These are phyloP conservation scores for Cicer pinnatifidum DNA, from an alignment of 306 rosid species.

Conservation along the genomic window DNA sequence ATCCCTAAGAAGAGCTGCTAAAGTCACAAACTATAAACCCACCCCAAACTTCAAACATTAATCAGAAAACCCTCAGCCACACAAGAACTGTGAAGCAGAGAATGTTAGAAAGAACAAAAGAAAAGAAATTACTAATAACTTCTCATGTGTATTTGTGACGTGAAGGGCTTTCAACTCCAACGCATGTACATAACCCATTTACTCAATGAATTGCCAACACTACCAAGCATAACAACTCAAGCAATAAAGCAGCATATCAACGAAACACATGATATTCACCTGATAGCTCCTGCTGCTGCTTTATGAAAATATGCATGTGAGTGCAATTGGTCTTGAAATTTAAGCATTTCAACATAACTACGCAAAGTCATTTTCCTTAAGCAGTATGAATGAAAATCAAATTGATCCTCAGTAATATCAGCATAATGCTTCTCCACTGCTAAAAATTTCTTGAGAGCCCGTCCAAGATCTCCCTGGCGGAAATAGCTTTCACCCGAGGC, in stretches of 20 bases:
- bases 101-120: slow-evolving; percentile 19
- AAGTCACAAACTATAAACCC: slow-evolving; percentile 14
- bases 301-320: slow-evolving; percentile 89
- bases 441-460: slow-evolving; percentile 83
- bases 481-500: slow-evolving; percentile 95
- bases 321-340: slow-evolving; percentile 95
- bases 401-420: slow-evolving; percentile 96
- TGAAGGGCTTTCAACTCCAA: slow-evolving; percentile 10
- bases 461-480: slow-evolving; percentile 94
- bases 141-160: slow-evolving; percentile 12
- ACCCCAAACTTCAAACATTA: slow-evolving; percentile 10
- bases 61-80: slow-evolving; percentile 1
- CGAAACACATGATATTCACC: slow-evolving; percentile 53
- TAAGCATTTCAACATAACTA: slow-evolving; percentile 95
- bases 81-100: slow-evolving; percentile 9
- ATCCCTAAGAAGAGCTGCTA: slow-evolving; percentile 11
- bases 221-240: slow-evolving; percentile 30
- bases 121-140: not conserved
- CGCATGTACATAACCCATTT: slow-evolving; percentile 4
- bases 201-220: slow-evolving; percentile 29
- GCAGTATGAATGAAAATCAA: slow-evolving; percentile 99
- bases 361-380: slow-evolving; percentile 97
- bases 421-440: slow-evolving; percentile 98
- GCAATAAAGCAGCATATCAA: slow-evolving; percentile 26
- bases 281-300: slow-evolving; percentile 97